Base-by-base conservation (phyloP, 1,284 basidiomycete species). In the Boletus semigastroideus region DNA sequence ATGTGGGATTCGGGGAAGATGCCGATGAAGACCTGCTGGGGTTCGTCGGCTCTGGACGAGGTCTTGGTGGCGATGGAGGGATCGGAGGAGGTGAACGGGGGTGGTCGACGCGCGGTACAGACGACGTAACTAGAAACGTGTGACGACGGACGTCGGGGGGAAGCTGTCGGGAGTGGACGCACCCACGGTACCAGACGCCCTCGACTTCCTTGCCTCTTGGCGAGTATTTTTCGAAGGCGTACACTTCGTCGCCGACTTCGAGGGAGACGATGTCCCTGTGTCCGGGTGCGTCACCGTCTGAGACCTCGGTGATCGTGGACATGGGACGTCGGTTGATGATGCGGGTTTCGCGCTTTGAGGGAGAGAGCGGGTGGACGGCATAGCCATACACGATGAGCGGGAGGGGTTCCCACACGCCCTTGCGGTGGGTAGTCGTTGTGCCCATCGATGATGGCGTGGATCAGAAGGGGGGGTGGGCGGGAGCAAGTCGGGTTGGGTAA, bases 1-100 rank as follows among this genome's bases (percentile, higher is more conserved):
- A 98, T 88, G 67, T 95, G 92, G 5, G 91, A 89, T 0, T 90
- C 88, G 1, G 95, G 95, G 67, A 98, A 98, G 59, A 98, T 95
- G 52, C 95, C 96, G 52, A 98, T 92, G 68, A 92, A 91, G 37
- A 98, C 94, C 61, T 95, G 91, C 54, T 90, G 87, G 0, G 82
- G 77, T 59, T 90, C 87, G 61, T 87, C 86, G 7, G 79, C 75
- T 62, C 83, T 85, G 59, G 77, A 63, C 19, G 79, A 71, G 3
- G 42, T 30, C 59, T 79, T 82, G 42, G 68, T 62, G 7, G 78
- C 76, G 0, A 74, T 68, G 14, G 79, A 79, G 2, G 81, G 77
- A 54, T 86, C 79, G 12, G 80, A 74, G 84, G 83, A 87, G 49
- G 79, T 80, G 41, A 84, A 79, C 25, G 80, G 79, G n/a, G 86